Conservation (phyloP, 73 alveolate species). For the Tetrahymena elliotti region DNA sequence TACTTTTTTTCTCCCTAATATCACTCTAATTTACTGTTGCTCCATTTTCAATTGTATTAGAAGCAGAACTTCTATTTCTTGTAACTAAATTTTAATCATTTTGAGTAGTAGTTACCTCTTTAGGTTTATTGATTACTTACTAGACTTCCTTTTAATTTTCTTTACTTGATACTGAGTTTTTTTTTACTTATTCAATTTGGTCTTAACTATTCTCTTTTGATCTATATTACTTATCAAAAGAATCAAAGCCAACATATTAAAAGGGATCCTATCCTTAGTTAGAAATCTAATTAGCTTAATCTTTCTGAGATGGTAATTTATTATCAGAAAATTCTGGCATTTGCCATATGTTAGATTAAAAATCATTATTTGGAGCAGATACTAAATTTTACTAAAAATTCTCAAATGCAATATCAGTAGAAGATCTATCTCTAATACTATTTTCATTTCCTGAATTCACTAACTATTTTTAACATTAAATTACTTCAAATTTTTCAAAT, state of each 20-base stretch:
- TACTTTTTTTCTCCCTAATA: neutral
- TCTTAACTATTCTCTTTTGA: neutral
- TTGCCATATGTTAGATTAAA: neutral
- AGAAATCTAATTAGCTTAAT: neutral
- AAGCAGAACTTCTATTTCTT: neutral
- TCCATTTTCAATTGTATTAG: neutral
- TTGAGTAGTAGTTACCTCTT: neutral
- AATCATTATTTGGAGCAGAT: neutral
- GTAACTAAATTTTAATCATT: neutral
- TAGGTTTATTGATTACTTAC: neutral
- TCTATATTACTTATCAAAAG: neutral
- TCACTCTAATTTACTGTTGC: neutral
- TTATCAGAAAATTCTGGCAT: neutral
- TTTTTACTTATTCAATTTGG: neutral
- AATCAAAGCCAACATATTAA: neutral
- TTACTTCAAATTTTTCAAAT: neutral
- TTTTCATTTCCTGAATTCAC: neutral
- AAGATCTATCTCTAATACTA: neutral
- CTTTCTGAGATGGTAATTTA: neutral
- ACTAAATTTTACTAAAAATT: neutral
- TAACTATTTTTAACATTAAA: neutral
- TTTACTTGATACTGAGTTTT: neutral
- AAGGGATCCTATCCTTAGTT: neutral
- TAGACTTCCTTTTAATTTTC: neutral
- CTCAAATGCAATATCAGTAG: neutral